phyloP scores from a whole-genome alignment of 345 rosid genomes.

The Eucalyptus albens region DNA sequence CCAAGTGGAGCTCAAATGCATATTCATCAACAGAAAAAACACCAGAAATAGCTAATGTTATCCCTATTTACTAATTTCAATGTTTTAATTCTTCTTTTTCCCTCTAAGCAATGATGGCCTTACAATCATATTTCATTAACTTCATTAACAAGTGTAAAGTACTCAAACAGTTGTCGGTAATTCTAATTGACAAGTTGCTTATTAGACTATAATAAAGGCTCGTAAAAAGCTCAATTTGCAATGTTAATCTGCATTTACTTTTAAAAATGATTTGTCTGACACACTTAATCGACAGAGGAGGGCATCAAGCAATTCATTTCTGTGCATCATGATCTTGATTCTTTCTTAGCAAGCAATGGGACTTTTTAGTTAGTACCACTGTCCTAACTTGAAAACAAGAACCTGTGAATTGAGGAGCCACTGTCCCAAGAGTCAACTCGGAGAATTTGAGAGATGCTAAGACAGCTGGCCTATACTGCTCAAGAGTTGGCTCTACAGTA shows the following conservation, averaged over 20 bases:
- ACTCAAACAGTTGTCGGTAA: neutral
- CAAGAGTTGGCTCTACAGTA: constrained; percentile 80
- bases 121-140: neutral
- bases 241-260: neutral
- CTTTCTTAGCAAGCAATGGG: neutral
- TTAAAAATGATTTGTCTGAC: neutral
- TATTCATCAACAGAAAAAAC: neutral
- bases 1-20: neutral
- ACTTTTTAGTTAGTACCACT: neutral
- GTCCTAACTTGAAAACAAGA: neutral
- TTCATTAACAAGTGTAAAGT: neutral
- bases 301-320: neutral
- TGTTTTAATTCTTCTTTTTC: neutral
- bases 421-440: constrained; percentile 78
- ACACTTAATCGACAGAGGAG: neutral
- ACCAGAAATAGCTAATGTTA: neutral
- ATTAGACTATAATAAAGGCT: neutral
- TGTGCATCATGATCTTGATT: neutral
- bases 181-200: neutral
- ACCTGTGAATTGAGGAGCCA: constrained; percentile 98
- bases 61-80: neutral
- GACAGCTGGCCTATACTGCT: constrained; percentile 63
- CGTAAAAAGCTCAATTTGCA: neutral
- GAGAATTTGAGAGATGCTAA: constrained; percentile 75
- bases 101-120: neutral